phyloP scores from a whole-genome alignment of 148 eudicot species.

The Limonium bicolor region DNA sequence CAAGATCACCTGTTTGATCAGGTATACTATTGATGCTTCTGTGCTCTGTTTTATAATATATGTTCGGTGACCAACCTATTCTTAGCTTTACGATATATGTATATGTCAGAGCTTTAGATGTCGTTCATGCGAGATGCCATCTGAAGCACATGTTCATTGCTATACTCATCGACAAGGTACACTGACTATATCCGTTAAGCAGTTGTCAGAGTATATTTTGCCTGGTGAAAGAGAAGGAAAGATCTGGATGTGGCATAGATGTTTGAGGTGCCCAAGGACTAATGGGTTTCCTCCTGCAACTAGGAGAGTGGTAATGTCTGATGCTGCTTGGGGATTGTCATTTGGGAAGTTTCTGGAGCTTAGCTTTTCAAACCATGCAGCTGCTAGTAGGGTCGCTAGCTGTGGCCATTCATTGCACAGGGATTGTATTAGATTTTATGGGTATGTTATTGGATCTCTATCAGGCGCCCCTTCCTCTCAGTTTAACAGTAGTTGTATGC shows the following conservation, averaged over 20 bases:
- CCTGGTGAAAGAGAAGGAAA: slow-evolving; percentile 87
- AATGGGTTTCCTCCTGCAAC: slow-evolving; percentile 90
- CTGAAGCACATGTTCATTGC: slow-evolving; percentile 95
- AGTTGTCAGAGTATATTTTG: slow-evolving; percentile 50
- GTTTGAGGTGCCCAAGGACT: slow-evolving; percentile 71
- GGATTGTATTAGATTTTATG: slow-evolving; percentile 94
- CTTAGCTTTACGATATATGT: slow-evolving; percentile 6
- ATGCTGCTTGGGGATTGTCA: slow-evolving; percentile 99
- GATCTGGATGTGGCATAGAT: slow-evolving; percentile 99
- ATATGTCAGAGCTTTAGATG: slow-evolving; percentile 51
- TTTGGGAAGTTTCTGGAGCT: slow-evolving; percentile 97
- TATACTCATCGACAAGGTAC: slow-evolving; percentile 95
- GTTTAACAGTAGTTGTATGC: background rate
- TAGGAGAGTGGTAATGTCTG: slow-evolving; percentile 86
- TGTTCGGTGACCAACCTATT: too few species aligned
- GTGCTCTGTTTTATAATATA: too few species aligned
- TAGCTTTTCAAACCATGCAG: slow-evolving; percentile 96
- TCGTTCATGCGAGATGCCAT: slow-evolving; percentile 67
- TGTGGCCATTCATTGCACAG: slow-evolving; percentile 97
- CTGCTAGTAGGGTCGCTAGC: slow-evolving; percentile 94
- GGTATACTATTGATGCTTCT: too few species aligned
- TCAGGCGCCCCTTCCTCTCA: slow-evolving; percentile 6
- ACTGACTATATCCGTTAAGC: slow-evolving; percentile 89
- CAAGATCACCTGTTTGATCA: slow-evolving; percentile 87
- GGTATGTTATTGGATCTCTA: too few species aligned